Conservation (phyloP, 257 asterid genomes). For the Nicotiana otophora region DNA sequence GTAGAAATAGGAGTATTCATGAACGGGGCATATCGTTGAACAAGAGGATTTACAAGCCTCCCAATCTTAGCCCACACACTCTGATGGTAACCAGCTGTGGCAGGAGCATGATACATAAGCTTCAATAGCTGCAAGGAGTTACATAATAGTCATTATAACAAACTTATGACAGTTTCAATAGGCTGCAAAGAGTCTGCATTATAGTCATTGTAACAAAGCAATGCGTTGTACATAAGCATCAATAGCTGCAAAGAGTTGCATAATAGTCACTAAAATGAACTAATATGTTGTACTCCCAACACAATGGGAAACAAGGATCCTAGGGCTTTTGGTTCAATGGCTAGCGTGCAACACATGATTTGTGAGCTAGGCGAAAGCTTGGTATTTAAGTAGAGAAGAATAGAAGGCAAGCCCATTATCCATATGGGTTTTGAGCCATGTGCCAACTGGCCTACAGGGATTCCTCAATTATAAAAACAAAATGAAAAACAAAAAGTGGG, state of each 20-base stretch:
- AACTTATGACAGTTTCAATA: neutral
- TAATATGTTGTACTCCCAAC: neutral
- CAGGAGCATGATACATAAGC: conserved; percentile 93
- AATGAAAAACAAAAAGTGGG: too few relatives aligned
- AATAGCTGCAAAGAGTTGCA: conserved; percentile 48
- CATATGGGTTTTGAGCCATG: too few relatives aligned
- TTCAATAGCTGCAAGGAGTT: conserved; percentile 59
- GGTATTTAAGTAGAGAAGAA: too few relatives aligned
- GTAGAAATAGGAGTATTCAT: conserved; percentile 68
- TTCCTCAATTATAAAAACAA: too few relatives aligned
- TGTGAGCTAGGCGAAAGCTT: too few relatives aligned
- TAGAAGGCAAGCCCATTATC: too few relatives aligned
- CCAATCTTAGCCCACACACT: conserved; percentile 84
- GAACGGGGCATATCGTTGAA: conserved; percentile 68
- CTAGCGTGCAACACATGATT: too few relatives aligned
- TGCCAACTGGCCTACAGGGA: too few relatives aligned
- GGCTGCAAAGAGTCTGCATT: too few relatives aligned
- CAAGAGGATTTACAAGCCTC: conserved; percentile 48
- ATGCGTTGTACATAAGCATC: conserved; percentile 58
- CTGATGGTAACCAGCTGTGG: conserved; percentile 84
- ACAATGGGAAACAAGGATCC: neutral
- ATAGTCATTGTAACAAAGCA: too few relatives aligned
- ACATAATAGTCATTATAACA: neutral
- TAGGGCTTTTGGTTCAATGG: too few relatives aligned
- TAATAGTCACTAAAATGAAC: neutral